Evolutionary conservation across 768 basidiomycete species (phyloP).

Genomic region (Boletus vinaceobasis): DNA sequence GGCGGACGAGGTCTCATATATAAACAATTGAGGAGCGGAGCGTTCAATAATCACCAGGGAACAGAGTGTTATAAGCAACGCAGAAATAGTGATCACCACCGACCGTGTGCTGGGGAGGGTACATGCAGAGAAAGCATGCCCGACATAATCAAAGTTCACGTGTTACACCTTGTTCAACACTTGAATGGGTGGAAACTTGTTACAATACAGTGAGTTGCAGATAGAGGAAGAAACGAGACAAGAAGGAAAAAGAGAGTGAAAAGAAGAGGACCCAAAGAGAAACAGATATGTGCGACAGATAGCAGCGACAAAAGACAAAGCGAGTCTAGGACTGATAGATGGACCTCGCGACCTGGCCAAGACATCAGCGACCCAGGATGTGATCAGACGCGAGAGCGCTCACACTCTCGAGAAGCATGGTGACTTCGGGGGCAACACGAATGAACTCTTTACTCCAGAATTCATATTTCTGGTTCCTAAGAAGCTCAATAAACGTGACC

Average conservation of each 20-base stretch:
- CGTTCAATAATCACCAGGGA: slow-evolving; percentile 10
- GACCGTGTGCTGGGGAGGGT: slow-evolving; percentile 11
- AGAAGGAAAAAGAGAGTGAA: slow-evolving; percentile 5
- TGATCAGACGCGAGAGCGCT: slow-evolving; percentile 28
- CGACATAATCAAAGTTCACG: slow-evolving; percentile 44
- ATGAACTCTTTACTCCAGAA: slow-evolving; percentile 90
- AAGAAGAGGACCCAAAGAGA: slow-evolving; percentile 53
- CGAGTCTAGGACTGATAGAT: slow-evolving; percentile 75
- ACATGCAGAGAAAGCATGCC: slow-evolving; percentile 16
- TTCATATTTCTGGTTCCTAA: slow-evolving; percentile 86
- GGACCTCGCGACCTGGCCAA: slow-evolving; percentile 64
- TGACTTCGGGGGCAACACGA: slow-evolving; percentile 82
- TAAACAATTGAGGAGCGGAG: slow-evolving; percentile 14
- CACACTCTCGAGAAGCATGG: slow-evolving; percentile 80
- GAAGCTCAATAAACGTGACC: slow-evolving; percentile 89
- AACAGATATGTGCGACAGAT: slow-evolving; percentile 78
- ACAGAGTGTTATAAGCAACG: slow-evolving; percentile 11
- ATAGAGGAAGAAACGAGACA: slow-evolving; percentile 30
- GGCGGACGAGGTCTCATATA: slow-evolving; percentile 17
- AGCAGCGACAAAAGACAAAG: slow-evolving; percentile 60
- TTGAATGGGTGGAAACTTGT: slow-evolving; percentile 50
- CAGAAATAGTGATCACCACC: slow-evolving; percentile 13
- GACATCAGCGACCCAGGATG: not conserved
- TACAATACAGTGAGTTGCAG: slow-evolving; percentile 81
- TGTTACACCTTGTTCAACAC: slow-evolving; percentile 56